These are phyloP conservation scores for Penicillium olsonii DNA, from an alignment of 2,329 filamentous ascomycete species.

Conservation along the genomic window DNA sequence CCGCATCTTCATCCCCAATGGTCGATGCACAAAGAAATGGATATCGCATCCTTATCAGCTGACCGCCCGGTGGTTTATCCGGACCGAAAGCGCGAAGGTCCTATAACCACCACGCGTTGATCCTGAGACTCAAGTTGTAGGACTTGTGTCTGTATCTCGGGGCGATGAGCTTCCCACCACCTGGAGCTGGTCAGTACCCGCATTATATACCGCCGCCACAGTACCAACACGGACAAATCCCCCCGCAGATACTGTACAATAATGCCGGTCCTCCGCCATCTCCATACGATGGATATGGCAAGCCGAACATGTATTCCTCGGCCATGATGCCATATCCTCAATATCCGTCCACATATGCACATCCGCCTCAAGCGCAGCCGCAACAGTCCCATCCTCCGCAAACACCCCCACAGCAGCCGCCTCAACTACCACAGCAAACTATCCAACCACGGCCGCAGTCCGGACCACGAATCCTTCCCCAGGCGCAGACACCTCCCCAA, in stretches of 20 bases:
- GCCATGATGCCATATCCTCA: constrained; percentile 34
- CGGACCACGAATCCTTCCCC: constrained; percentile 31
- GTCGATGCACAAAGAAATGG: background rate
- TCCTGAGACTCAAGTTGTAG: constrained; percentile 18
- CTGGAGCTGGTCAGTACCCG: constrained; percentile 42
- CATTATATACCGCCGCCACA: constrained; percentile 33
- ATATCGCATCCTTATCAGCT: constrained; percentile 19
- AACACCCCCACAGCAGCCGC: constrained; percentile 7
- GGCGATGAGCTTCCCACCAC: constrained; percentile 46
- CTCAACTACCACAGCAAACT: constrained; percentile 13
- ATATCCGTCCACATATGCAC: constrained; percentile 34
- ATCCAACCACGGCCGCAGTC: constrained; percentile 30
- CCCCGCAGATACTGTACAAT: constrained; percentile 39
- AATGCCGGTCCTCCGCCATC: constrained; percentile 34
- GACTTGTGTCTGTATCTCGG: constrained; percentile 25
- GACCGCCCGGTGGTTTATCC: constrained; percentile 32
- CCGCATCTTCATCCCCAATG: background rate
- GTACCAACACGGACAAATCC: constrained; percentile 35
- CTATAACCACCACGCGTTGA: constrained; percentile 14
- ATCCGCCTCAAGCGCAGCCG: constrained; percentile 13
- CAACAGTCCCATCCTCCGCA: constrained; percentile 9
- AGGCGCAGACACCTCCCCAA: constrained; percentile 22
- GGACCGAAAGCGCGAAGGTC: constrained; percentile 28
- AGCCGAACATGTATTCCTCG: constrained; percentile 37
- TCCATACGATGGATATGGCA: constrained; percentile 36